These are phyloP conservation scores for Spergularia azorica DNA, from an alignment of 179 eudicot species.

Conservation along the genomic window DNA sequence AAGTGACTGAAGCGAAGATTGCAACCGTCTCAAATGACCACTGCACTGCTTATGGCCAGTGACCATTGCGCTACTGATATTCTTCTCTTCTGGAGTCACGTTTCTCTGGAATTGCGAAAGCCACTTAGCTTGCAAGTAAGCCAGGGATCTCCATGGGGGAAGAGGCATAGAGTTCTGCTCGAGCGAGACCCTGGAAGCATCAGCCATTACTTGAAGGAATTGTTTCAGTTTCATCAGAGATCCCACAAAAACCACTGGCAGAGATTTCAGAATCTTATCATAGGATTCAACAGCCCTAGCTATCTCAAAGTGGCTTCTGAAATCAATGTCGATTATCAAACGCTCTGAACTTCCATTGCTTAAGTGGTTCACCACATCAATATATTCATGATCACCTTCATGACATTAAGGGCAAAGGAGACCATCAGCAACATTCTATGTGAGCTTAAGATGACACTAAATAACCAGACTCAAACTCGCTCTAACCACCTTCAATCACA, in stretches of 20 bases:
- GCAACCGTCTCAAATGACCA: conserved; percentile 62
- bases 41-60: conserved; percentile 55
- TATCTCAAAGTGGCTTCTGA: conserved; percentile 88
- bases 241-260: conserved; percentile 75
- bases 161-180: conserved; percentile 93
- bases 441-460: not conserved
- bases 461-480: not conserved
- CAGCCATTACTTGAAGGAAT: conserved; percentile 80
- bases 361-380: conserved; percentile 59
- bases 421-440: not conserved
- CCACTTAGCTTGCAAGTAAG: conserved; percentile 91
- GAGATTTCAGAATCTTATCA: conserved; percentile 64
- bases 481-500: not conserved
- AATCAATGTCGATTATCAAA: conserved; percentile 71
- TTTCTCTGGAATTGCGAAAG: conserved; percentile 63
- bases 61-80: conserved; percentile 4
- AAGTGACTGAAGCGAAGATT: conserved; percentile 55
- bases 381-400: conserved; percentile 84
- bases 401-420: not conserved
- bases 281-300: conserved; percentile 87
- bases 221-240: conserved; percentile 61
- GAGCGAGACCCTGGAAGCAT: conserved; percentile 78
- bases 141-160: conserved; percentile 93
- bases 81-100: conserved; percentile 33
- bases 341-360: conserved; percentile 53